A percentile compares a stretch with the other conserved stretches of the same genome.
Evolutionary conservation across 2,329 filamentous ascomycete genomes (phyloP).

Genomic region (Hirsutella rhossiliensis): DNA sequence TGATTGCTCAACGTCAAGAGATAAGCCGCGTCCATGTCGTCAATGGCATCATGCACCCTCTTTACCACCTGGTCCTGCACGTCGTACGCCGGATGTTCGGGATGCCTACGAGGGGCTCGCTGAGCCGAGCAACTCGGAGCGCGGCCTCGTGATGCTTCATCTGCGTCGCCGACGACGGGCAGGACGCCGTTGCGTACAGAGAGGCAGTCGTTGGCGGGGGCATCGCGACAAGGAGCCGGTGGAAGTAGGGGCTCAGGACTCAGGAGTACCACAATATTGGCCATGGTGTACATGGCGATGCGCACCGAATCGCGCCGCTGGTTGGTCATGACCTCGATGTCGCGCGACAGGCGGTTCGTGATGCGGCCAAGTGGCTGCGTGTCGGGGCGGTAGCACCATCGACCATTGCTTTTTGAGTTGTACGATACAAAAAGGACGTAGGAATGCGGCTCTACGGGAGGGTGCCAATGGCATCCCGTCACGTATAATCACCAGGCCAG

Average conservation of each 20-base stretch:
- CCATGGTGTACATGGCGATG: conserved; percentile 68
- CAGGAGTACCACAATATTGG: conserved; percentile 58
- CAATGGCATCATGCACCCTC: conserved; percentile 60
- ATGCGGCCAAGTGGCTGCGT: conserved; percentile 91
- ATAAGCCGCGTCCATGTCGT: conserved; percentile 89
- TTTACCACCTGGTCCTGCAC: conserved; percentile 61
- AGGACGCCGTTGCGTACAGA: conserved; percentile 84
- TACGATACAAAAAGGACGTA: too few species aligned
- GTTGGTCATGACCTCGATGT: conserved; percentile 96
- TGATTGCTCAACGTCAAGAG: conserved; percentile 94
- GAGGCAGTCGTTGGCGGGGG: too few species aligned
- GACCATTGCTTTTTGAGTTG: too few species aligned
- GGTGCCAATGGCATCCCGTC: too few species aligned
- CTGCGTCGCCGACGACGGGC: conserved; percentile 30
- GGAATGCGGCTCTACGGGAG: too few species aligned
- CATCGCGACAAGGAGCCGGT: too few species aligned
- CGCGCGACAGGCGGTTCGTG: conserved; percentile 90
- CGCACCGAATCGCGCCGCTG: conserved; percentile 77
- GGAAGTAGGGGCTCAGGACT: conserved; percentile 30
- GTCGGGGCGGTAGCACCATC: conserved; percentile 31
- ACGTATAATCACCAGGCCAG: too few species aligned
- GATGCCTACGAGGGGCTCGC: conserved; percentile 74
- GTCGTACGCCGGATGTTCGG: conserved; percentile 86
- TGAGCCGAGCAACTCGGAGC: conserved; percentile 81
- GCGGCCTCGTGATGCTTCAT: conserved; percentile 90